Percentiles rank a stretch among this genome's conserved stretches.
Evolutionary conservation across 768 basidiomycete genomes (phyloP).

Genomic region (Hemileccinum impolitum): DNA sequence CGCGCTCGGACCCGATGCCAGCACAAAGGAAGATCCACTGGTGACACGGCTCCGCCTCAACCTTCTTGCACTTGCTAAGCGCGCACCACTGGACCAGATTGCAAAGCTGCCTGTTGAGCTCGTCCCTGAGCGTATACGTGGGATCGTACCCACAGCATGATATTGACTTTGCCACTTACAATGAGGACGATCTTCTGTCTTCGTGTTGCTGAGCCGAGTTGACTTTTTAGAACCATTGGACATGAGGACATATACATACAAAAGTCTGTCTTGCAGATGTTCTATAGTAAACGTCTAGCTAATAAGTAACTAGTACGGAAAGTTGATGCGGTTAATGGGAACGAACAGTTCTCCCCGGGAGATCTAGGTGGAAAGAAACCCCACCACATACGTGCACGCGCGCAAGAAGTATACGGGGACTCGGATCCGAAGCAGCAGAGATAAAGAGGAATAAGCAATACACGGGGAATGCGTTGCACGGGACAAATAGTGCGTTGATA

Average conservation of each 20-base stretch:
- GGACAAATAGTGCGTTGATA: conserved; percentile 2
- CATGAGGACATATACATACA: neutral
- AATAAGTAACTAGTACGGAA: conserved; percentile 16
- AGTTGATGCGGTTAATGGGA: conserved; percentile 1
- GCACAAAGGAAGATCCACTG: conserved; percentile 43
- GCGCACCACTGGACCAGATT: conserved; percentile 72
- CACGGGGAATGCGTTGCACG: neutral
- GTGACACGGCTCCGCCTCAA: conserved; percentile 65
- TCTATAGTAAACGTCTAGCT: conserved; percentile 13
- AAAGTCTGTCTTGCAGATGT: neutral
- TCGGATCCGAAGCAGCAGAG: neutral
- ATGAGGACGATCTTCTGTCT: neutral
- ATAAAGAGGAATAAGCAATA: conserved; percentile 11
- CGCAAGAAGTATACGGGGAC: neutral
- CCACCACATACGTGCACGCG: neutral
- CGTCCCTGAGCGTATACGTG: conserved; percentile 62
- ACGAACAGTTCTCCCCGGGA: neutral
- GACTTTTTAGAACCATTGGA: conserved; percentile 2
- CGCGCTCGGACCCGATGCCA: neutral
- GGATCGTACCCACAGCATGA: conserved; percentile 52
- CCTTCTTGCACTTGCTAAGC: conserved; percentile 71
- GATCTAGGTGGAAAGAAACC: conserved; percentile 4
- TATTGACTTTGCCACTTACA: neutral
- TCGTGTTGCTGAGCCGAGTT: neutral
- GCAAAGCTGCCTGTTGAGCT: conserved; percentile 60